These are phyloP conservation scores for Secale cereale DNA, from an alignment of 176 grass and related monocot genomes.

Conservation along the genomic window DNA sequence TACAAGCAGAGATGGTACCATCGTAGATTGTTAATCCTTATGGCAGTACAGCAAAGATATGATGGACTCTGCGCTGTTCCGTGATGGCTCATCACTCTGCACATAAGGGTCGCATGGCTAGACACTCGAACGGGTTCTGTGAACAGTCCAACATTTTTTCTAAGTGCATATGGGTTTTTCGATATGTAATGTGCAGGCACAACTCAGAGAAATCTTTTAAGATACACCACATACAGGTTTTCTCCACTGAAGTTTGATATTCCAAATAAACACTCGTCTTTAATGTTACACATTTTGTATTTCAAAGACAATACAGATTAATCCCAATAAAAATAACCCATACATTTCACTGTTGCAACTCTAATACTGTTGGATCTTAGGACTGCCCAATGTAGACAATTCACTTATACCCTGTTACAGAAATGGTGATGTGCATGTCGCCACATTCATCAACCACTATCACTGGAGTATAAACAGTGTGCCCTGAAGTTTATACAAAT, in stretches of 20 bases:
- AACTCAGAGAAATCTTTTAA: no score
- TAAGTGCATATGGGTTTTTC: no score
- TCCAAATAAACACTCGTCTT: neutral
- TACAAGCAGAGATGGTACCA: no score
- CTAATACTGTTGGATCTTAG: neutral
- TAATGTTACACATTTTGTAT: neutral
- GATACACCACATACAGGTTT: no score
- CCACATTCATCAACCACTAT: neutral
- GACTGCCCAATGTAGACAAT: neutral
- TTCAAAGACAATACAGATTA: neutral
- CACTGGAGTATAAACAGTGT: neutral
- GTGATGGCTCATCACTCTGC: neutral
- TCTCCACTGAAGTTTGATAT: neutral
- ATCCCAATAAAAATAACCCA: neutral
- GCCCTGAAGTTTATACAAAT: conserved; percentile 16
- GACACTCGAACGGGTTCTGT: no score
- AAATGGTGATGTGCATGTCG: conserved; percentile 12
- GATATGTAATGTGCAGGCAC: no score
- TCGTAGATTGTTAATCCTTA: neutral
- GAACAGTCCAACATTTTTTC: no score
- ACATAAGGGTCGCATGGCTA: no score
- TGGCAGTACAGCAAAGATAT: neutral
- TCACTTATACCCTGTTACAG: neutral
- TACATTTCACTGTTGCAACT: neutral
- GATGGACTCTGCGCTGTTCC: neutral